Conservation (phyloP, 139 green algal species). For the Spirogloea muscicola region DNA sequence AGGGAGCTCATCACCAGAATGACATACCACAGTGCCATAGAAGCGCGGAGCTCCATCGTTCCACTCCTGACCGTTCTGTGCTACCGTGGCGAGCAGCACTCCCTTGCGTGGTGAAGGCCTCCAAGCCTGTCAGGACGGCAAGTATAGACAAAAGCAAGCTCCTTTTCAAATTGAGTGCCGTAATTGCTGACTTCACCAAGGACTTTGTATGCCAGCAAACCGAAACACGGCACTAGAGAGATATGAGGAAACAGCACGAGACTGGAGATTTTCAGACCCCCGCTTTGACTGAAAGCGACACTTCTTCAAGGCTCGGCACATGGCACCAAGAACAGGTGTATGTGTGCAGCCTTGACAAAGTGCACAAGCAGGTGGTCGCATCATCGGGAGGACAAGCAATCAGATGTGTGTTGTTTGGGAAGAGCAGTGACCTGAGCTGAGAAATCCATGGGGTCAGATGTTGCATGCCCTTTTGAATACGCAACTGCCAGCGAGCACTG, state of each 20-base stretch:
- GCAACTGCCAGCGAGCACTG: constrained; percentile 34
- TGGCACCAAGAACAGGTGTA: neutral
- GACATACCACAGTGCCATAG: constrained; percentile 40
- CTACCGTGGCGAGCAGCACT: constrained; percentile 34
- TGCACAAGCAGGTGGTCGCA: neutral
- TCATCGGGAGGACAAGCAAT: neutral
- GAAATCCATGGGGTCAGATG: constrained; percentile 29
- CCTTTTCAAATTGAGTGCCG: neutral
- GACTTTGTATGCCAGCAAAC: neutral
- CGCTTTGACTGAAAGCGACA: neutral
- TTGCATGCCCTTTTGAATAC: constrained; percentile 2
- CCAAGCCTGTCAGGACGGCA: constrained; percentile 21
- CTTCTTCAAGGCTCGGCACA: neutral
- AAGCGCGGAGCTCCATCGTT: constrained; percentile 18
- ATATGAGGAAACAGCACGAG: neutral
- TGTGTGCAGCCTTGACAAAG: neutral
- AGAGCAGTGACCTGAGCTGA: constrained; percentile 8
- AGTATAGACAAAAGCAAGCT: neutral
- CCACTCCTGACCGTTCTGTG: constrained; percentile 41
- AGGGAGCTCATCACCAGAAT: neutral
- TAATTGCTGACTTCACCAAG: neutral
- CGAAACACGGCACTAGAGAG: neutral
- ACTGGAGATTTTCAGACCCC: neutral
- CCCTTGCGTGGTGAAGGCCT: constrained; percentile 6
- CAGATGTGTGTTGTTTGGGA: neutral